phyloP scores from a whole-genome alignment of 805 yeast genomes.

The Kodamaea neixiangensis region DNA sequence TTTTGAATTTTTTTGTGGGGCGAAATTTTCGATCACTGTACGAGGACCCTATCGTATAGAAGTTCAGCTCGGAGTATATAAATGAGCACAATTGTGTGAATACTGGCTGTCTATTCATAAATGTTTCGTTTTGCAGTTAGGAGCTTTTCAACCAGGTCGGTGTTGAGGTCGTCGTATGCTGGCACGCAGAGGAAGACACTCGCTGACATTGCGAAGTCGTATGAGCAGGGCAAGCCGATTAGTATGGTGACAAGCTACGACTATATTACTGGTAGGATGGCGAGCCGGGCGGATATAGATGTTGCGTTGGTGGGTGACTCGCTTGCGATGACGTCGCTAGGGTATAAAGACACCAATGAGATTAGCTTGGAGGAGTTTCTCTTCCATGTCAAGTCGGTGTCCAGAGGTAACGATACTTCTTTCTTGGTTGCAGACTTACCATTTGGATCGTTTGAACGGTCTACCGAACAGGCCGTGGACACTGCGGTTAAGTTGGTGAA shows the following conservation, averaged over 20 bases:
- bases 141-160: constrained; percentile 7
- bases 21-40: background rate
- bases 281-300: constrained; percentile 67
- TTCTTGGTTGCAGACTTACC: constrained; percentile 85
- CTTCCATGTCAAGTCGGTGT: constrained; percentile 73
- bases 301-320: constrained; percentile 87
- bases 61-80: background rate
- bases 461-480: constrained; percentile 61
- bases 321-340: constrained; percentile 87
- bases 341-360: constrained; percentile 74
- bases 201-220: constrained; percentile 12
- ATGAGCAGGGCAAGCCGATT: constrained; percentile 26
- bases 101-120: background rate
- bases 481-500: constrained; percentile 57
- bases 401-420: constrained; percentile 66
- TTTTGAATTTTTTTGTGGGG: background rate
- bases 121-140: constrained; percentile 4
- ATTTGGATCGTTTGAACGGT: constrained; percentile 78
- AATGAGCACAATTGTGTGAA: background rate
- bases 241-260: constrained; percentile 84
- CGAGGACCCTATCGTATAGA: background rate
- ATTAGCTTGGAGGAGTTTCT: constrained; percentile 77
- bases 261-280: constrained; percentile 70
- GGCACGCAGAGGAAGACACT: constrained; percentile 12
- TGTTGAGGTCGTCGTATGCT: constrained; percentile 13